Base-by-base conservation (phyloP, 108 stramenopile species). In the Mediolabrus comicus region DNA sequence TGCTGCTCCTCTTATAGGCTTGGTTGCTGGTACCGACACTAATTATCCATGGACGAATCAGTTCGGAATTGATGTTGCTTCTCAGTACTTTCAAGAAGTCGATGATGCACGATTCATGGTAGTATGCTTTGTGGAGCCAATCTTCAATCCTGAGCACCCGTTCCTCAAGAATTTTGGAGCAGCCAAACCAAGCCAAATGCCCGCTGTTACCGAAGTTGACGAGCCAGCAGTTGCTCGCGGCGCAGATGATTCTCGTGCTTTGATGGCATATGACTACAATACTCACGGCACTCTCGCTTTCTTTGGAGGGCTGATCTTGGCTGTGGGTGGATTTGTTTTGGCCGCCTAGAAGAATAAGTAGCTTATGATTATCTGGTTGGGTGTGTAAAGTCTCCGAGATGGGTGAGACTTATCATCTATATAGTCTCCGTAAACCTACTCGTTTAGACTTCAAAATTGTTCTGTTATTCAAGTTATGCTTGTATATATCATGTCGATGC, bases 51-150 rank as follows among this genome's bases (percentile, higher is more conserved):
- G 38, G 53, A 73, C 72, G 17, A 68, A 75, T 33, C 66, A 68
- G 27, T 75, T 67, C 25, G 27, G 43, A 19, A 17, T 74, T 8
- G 54, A 38, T 30, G 66, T 49, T 14, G 24, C 32, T 12, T 27
- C 73, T 53, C 72, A 65, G 10, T 67, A 35, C 35, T 52, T 36
- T 24, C 66, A 79, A 55, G 78, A 79, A 61, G 72, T 73, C 22
- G 36, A 58, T 9, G 78, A 79, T 43, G 62, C 78, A 19, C 71
- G 78, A 32, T 79, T 64, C 55, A 73, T 79, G 72, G 78, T 79
- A 14, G 78, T 73, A 3, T 79, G 78, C 60, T 79, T 79, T 35
- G 26, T 62, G 19, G 78, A 79, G 33, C 78, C 78, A 28, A 73
- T 79, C 56, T 79, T 79, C 53, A 62, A 72, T 38, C 0, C 32